Evolutionary conservation across 768 basidiomycete genomes (phyloP).

Genomic region (Pleurotus platypus): DNA sequence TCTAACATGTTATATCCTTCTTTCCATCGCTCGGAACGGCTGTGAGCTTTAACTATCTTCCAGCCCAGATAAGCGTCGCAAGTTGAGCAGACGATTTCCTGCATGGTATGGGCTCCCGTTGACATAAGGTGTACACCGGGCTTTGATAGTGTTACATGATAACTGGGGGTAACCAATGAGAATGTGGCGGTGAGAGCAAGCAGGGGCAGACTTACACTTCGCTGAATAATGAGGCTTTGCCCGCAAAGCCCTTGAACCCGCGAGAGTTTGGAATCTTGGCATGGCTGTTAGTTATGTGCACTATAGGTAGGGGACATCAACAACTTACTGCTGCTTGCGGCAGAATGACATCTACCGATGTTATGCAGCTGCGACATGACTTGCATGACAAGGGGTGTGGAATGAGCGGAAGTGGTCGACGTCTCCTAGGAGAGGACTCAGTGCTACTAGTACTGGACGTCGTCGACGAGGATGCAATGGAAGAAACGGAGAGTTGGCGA

Average conservation of each 20-base stretch:
- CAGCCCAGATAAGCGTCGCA: slow-evolving; percentile 58
- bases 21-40: slow-evolving; percentile 59
- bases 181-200: slow-evolving; percentile 2
- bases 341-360: slow-evolving; percentile 38
- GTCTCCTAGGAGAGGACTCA: slow-evolving; percentile 31
- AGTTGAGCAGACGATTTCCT: slow-evolving; percentile 47
- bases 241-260: slow-evolving; percentile 51
- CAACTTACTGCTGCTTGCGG: slow-evolving; percentile 34
- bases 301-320: neutral
- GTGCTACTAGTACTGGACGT: slow-evolving; percentile 13
- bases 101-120: slow-evolving; percentile 61
- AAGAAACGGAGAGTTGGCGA: neutral
- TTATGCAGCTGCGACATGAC: slow-evolving; percentile 40
- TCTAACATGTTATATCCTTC: slow-evolving; percentile 58
- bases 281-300: neutral
- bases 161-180: slow-evolving; percentile 25
- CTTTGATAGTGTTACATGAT: slow-evolving; percentile 40
- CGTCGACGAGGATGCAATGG: slow-evolving; percentile 11
- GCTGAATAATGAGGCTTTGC: slow-evolving; percentile 57
- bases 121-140: slow-evolving; percentile 56
- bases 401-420: slow-evolving; percentile 45
- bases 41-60: slow-evolving; percentile 58
- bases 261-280: slow-evolving; percentile 42
- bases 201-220: slow-evolving; percentile 38
- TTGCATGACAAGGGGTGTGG: slow-evolving; percentile 44